A percentile compares a stretch with the other conserved stretches of the same genome.
phyloP scores from a whole-genome alignment of 2,329 filamentous ascomycete species.

The Mollisiaceae sp. region DNA sequence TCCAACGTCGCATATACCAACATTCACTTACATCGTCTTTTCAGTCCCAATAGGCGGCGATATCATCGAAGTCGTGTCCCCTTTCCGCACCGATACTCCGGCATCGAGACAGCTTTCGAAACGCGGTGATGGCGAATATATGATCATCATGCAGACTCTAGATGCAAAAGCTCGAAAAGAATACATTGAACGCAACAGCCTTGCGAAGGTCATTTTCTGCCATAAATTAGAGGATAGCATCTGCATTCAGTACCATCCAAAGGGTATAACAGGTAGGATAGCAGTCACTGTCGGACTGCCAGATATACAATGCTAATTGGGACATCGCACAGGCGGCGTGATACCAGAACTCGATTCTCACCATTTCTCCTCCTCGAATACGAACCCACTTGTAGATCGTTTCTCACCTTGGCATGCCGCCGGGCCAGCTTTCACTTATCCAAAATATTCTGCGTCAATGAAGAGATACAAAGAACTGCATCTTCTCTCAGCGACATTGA shows the following conservation, averaged over 20 bases:
- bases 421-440: conserved; percentile 42
- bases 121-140: conserved; percentile 52
- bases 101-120: conserved; percentile 49
- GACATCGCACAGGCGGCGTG: conserved; percentile 19
- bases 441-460: conserved; percentile 46
- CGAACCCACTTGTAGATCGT: conserved; percentile 44
- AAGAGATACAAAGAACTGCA: conserved; percentile 43
- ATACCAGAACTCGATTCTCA: conserved; percentile 34
- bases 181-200: conserved; percentile 44
- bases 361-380: conserved; percentile 17
- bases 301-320: conserved; percentile 1
- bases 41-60: conserved; percentile 50
- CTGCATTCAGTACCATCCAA: conserved; percentile 52
- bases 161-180: conserved; percentile 46
- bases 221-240: conserved; percentile 43
- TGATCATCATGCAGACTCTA: conserved; percentile 54
- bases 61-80: conserved; percentile 50
- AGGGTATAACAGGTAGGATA: conserved; percentile 41
- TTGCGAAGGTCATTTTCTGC: conserved; percentile 47
- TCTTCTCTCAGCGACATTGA: conserved; percentile 44
- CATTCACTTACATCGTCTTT: background rate
- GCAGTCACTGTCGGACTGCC: background rate
- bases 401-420: conserved; percentile 53
- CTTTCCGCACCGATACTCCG: conserved; percentile 45
- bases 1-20: background rate